Evolutionary conservation across 2,329 filamentous ascomycete species (phyloP).

Genomic region (Pezizomycotina sp.): DNA sequence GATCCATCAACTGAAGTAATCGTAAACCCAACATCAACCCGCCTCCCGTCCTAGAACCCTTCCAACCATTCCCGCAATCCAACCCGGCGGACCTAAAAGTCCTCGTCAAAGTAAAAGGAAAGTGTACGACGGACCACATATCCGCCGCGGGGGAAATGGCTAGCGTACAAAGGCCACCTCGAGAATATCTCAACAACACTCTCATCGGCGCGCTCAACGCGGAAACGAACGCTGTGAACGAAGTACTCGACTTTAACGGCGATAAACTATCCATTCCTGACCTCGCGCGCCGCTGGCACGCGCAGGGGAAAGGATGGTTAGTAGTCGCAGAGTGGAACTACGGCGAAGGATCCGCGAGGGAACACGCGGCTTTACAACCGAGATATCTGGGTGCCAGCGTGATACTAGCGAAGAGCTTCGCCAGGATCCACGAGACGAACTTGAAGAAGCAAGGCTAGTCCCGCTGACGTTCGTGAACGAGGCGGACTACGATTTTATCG

Average conservation of each 20-base stretch:
- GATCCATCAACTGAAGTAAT: conserved; percentile 55
- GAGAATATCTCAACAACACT: conserved; percentile 97
- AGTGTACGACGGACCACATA: conserved; percentile 98
- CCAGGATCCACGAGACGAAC: conserved; percentile 88
- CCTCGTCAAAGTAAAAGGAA: conserved; percentile 88
- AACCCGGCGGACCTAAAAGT: conserved; percentile 68
- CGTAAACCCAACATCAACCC: conserved; percentile 73
- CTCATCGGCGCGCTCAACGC: conserved; percentile 89
- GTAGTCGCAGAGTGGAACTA: conserved; percentile 97
- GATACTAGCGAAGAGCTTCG: conserved; percentile 74
- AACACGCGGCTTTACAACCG: conserved; percentile 79
- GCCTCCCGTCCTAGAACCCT: conserved; percentile 80
- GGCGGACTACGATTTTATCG: conserved; percentile 68
- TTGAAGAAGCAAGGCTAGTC: conserved; percentile 90
- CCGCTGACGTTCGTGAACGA: conserved; percentile 82
- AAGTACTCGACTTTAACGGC: conserved; percentile 73
- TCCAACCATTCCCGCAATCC: conserved; percentile 58
- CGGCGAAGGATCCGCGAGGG: conserved; percentile 74
- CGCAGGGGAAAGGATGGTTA: conserved; percentile 61
- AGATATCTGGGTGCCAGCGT: conserved; percentile 75
- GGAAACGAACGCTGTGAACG: conserved; percentile 81
- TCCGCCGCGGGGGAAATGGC: conserved; percentile 90
- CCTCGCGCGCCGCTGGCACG: conserved; percentile 69
- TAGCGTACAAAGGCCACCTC: conserved; percentile 98
- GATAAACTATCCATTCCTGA: conserved; percentile 64